These are phyloP conservation scores for Sporothrix dimorphospora DNA, from an alignment of 2,329 filamentous ascomycete genomes.

Conservation along the genomic window DNA sequence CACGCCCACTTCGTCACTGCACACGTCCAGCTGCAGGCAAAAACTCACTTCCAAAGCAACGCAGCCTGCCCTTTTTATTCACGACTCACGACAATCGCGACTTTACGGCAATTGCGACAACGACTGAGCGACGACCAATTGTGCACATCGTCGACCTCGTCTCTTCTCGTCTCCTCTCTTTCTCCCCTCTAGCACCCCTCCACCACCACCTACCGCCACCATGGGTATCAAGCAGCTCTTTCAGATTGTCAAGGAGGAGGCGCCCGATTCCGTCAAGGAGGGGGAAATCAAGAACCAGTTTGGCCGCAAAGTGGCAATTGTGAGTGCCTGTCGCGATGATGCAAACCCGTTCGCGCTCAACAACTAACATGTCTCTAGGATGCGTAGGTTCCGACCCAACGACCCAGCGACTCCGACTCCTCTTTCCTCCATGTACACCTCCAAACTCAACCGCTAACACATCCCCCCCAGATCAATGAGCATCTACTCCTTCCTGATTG, in stretches of 20 bases:
- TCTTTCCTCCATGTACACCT: background rate
- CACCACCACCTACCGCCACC: conserved; percentile 36
- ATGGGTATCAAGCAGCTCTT: conserved; percentile 76
- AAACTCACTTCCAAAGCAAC: conserved; percentile 14
- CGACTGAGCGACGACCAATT: background rate
- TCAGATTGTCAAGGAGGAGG: conserved; percentile 85
- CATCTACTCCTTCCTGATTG: conserved; percentile 98
- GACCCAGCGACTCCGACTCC: too few species aligned
- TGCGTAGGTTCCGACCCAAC: conserved; percentile 29
- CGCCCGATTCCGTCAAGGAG: conserved; percentile 92
- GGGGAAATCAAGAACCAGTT: conserved; percentile 99
- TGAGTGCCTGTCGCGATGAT: too few species aligned
- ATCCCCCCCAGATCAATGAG: conserved; percentile 85
- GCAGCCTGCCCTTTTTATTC: background rate
- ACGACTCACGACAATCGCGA: background rate
- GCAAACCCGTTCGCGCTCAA: too few species aligned
- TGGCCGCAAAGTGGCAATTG: conserved; percentile 95
- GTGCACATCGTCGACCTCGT: background rate
- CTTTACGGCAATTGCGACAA: background rate
- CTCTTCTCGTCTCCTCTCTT: background rate
- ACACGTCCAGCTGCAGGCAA: background rate
- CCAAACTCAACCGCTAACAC: conserved; percentile 41
- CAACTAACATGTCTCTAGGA: conserved; percentile 28
- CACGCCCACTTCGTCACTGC: background rate
- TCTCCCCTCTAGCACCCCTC: background rate